phyloP scores from a whole-genome alignment of 208 protist genomes.

The Trypanosoma mega region DNA sequence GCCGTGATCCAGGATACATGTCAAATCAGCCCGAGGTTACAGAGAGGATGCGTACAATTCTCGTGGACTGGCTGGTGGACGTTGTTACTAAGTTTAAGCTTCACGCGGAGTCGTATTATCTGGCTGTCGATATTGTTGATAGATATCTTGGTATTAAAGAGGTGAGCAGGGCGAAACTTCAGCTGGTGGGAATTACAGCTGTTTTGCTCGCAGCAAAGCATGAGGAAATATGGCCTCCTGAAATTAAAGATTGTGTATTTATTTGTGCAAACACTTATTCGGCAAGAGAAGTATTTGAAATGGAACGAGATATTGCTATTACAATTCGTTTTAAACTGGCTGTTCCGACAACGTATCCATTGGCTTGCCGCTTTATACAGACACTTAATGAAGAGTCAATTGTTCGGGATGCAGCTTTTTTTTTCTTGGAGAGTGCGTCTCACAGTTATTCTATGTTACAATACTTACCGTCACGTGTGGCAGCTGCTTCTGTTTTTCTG shows the following conservation, averaged over 20 bases:
- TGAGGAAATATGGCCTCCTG: conserved; percentile 89
- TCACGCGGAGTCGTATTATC: conserved; percentile 95
- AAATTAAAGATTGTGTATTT: conserved; percentile 91
- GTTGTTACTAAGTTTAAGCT: conserved; percentile 95
- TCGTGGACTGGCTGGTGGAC: conserved; percentile 98
- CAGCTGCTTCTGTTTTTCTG: conserved; percentile 55
- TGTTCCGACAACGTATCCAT: conserved; percentile 70
- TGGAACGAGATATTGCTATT: conserved; percentile 69
- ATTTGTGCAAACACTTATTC: conserved; percentile 92
- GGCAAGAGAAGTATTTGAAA: conserved; percentile 68
- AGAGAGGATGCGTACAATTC: conserved; percentile 94
- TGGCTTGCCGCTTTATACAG: conserved; percentile 55
- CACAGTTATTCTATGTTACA: conserved; percentile 63
- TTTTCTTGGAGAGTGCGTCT: conserved; percentile 71
- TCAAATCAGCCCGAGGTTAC: conserved; percentile 90
- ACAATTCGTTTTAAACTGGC: conserved; percentile 70
- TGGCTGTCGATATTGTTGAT: conserved; percentile 96
- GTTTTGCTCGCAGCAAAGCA: conserved; percentile 91
- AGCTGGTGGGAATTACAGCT: conserved; percentile 87
- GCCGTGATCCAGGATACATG: conserved; percentile 50
- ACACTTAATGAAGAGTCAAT: conserved; percentile 12
- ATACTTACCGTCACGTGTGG: conserved; percentile 66
- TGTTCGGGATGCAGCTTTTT: conserved; percentile 46
- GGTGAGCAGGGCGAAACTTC: conserved; percentile 66
- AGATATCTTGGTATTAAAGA: conserved; percentile 72